Evolutionary conservation across 257 asterid genomes (phyloP).

Genomic region (Gynochthodes officinalis): DNA sequence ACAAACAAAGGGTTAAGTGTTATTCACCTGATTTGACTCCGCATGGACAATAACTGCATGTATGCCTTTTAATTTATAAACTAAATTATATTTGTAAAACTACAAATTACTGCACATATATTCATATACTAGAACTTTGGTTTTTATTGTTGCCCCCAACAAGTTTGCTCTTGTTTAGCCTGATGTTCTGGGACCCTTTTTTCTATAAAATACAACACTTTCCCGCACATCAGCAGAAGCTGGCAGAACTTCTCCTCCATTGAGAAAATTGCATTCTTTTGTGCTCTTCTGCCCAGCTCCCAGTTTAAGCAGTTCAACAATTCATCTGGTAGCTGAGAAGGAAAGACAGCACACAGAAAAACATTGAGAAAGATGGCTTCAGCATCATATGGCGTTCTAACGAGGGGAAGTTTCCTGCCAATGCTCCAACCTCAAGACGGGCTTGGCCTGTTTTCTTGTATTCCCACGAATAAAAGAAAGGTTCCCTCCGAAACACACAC

Average conservation of each 20-base stretch:
- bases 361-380: constrained; percentile 3
- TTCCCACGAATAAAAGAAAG: constrained; percentile 6
- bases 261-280: not conserved
- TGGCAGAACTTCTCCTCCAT: not conserved
- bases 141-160: not conserved
- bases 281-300: not conserved
- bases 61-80: not conserved
- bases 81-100: not conserved
- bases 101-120: not conserved
- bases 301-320: not conserved
- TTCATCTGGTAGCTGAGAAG: not conserved
- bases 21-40: no score
- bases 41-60: not conserved
- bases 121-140: no score
- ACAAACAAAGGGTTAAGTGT: no score
- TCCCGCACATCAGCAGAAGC: not conserved
- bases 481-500: not conserved
- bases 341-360: not conserved
- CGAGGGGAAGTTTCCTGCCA: constrained; percentile 8
- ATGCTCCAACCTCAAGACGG: constrained; percentile 13
- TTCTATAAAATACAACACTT: not conserved
- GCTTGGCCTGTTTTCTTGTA: not conserved
- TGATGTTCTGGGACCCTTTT: not conserved
- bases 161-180: no score
- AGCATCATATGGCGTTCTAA: not conserved